Evolutionary conservation across 192 early-diverging fungal species (phyloP).

Genomic region (Geranomyces variabilis): DNA sequence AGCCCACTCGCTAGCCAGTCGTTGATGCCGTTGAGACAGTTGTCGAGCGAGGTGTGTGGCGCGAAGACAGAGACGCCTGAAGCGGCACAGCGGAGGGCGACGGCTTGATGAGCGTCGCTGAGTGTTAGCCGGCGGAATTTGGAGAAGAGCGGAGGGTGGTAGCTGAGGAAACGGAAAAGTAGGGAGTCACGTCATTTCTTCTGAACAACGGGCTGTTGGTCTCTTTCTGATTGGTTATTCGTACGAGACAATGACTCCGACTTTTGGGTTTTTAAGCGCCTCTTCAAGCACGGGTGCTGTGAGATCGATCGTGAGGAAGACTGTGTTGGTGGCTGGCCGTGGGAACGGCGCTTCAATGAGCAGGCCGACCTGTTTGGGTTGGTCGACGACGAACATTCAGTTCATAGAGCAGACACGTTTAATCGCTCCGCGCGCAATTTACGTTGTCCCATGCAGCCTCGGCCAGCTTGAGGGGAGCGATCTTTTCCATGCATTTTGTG

Average conservation of each 20-base stretch:
- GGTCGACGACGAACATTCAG: too few species aligned
- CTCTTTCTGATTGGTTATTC: background rate
- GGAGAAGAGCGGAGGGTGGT: conserved; percentile 92
- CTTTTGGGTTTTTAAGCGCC: conserved; percentile 66
- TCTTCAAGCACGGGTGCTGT: conserved; percentile 78
- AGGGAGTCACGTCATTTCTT: too few species aligned
- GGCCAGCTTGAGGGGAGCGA: conserved; percentile 83
- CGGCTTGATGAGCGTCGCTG: conserved; percentile 76
- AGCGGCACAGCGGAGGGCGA: conserved; percentile 82
- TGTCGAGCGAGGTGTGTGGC: conserved; percentile 90
- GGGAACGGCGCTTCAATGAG: conserved; percentile 86
- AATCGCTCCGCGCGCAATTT: background rate
- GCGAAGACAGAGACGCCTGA: conserved; percentile 80
- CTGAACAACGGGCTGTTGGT: background rate
- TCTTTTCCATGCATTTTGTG: conserved; percentile 71
- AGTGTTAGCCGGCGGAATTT: conserved; percentile 77
- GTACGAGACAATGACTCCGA: conserved; percentile 84
- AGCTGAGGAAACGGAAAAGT: conserved; percentile 48
- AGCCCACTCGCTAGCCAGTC: conserved; percentile 87
- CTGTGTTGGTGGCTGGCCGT: conserved; percentile 63
- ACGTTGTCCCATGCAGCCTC: conserved; percentile 88
- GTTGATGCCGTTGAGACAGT: conserved; percentile 79
- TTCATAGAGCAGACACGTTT: background rate
- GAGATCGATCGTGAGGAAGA: conserved; percentile 94
- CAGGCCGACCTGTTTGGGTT: conserved; percentile 61